Percentiles rank a stretch among this genome's conserved stretches.
Evolutionary conservation across 176 grass and related monocot genomes (phyloP).

Genomic region (Triticum urartu): DNA sequence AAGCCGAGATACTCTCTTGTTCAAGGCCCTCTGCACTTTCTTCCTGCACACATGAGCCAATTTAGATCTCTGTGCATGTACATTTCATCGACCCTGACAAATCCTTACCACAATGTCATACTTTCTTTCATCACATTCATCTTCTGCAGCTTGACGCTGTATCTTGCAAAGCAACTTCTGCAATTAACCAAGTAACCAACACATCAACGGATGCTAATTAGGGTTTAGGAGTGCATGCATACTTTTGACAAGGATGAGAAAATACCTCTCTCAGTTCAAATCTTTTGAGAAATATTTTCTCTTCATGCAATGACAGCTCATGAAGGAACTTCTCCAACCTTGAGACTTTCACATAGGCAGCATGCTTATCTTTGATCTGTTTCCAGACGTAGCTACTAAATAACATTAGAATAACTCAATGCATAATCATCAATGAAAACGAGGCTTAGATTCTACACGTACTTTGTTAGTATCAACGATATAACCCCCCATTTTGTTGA

Average conservation of each 20-base stretch:
- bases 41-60: conserved; percentile 22
- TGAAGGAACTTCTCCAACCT: conserved; percentile 47
- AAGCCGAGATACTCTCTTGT: background rate
- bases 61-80: background rate
- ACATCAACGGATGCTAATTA: background rate
- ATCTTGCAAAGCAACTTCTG: conserved; percentile 18
- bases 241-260: background rate
- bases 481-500: conserved; percentile 66
- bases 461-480: conserved; percentile 55
- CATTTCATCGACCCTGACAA: background rate
- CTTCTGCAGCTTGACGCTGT: conserved; percentile 17
- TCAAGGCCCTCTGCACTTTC: background rate
- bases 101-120: conserved; percentile 9
- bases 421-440: background rate
- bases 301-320: conserved; percentile 47
- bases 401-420: background rate
- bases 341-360: conserved; percentile 38
- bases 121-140: conserved; percentile 15
- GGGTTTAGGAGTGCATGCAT: background rate
- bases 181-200: conserved; percentile 3
- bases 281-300: conserved; percentile 55
- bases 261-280: conserved; percentile 30
- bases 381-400: background rate
- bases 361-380: conserved; percentile 52
- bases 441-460: background rate